These are phyloP conservation scores for Schwanniomyces pseudopolymorphus DNA, from an alignment of 805 yeast genomes.

Conservation along the genomic window DNA sequence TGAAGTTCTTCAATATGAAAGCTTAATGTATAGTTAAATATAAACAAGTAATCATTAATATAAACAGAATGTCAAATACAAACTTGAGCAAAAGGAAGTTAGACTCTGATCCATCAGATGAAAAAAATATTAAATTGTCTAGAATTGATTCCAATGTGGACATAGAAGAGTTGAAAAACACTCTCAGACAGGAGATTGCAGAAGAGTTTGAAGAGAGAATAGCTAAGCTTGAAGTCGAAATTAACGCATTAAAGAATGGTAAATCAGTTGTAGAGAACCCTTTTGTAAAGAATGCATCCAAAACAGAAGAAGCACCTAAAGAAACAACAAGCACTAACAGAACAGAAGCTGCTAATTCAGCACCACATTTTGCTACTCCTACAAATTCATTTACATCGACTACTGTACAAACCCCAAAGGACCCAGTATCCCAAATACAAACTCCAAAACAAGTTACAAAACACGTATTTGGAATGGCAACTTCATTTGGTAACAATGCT, in stretches of 20 bases:
- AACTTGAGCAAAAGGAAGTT: slow-evolving; percentile 17
- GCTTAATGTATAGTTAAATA: background rate
- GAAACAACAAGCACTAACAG: slow-evolving; percentile 2
- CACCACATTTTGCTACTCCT: slow-evolving; percentile 14
- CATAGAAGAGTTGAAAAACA: slow-evolving; percentile 25
- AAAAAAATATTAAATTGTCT: slow-evolving; percentile 10
- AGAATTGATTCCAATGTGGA: slow-evolving; percentile 5
- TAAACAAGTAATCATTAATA: background rate
- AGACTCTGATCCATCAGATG: slow-evolving; percentile 11
- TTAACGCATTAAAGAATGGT: slow-evolving; percentile 15
- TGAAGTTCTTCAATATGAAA: background rate
- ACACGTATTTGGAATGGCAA: slow-evolving; percentile 39
- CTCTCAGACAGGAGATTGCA: slow-evolving; percentile 31
- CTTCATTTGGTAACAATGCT: slow-evolving; percentile 35
- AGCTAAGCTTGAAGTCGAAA: slow-evolving; percentile 19
- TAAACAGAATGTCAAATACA: slow-evolving; percentile 13
- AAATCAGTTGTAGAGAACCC: slow-evolving; percentile 9
- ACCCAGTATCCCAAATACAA: slow-evolving; percentile 1
- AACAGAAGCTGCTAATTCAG: background rate
- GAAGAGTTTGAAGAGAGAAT: slow-evolving; percentile 15
- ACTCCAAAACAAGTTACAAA: slow-evolving; percentile 8
- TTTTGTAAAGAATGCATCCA: background rate
- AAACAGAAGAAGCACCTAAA: slow-evolving; percentile 2
- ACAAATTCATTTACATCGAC: slow-evolving; percentile 10
- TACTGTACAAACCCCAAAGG: slow-evolving; percentile 10